Conservation (phyloP, 495 filamentous ascomycete genomes). For the Hypoxylon crocopeplum region DNA sequence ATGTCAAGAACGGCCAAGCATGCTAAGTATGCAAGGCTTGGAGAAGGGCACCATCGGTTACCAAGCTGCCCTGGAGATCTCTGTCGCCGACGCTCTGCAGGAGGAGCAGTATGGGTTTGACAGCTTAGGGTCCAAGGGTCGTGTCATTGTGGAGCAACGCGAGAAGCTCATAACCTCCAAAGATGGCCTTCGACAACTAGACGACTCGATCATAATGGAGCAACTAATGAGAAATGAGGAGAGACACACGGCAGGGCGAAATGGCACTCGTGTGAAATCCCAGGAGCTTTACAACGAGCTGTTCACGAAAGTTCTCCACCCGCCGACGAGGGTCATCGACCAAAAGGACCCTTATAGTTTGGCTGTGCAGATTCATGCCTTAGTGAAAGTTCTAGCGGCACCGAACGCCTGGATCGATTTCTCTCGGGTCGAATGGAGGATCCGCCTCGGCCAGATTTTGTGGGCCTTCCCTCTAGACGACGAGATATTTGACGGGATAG, state of each 20-base stretch:
- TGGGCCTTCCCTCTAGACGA: slow-evolving; percentile 69
- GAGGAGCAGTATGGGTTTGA: slow-evolving; percentile 59
- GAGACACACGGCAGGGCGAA: slow-evolving; percentile 51
- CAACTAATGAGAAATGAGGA: slow-evolving; percentile 56
- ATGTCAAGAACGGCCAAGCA: slow-evolving; percentile 70
- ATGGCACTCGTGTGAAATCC: slow-evolving; percentile 43
- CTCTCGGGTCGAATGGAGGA: slow-evolving; percentile 78
- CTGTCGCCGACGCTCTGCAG: slow-evolving; percentile 67
- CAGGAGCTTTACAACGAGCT: slow-evolving; percentile 65
- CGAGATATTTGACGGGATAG: slow-evolving; percentile 55
- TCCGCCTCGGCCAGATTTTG: slow-evolving; percentile 79
- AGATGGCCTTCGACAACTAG: slow-evolving; percentile 57
- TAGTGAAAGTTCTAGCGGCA: slow-evolving; percentile 62
- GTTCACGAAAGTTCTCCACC: slow-evolving; percentile 64
- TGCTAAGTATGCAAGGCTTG: slow-evolving; percentile 74
- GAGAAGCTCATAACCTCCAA: slow-evolving; percentile 56
- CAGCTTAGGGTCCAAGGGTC: slow-evolving; percentile 49
- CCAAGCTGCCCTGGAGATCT: slow-evolving; percentile 72
- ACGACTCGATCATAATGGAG: slow-evolving; percentile 59
- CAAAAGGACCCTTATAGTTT: slow-evolving; percentile 64
- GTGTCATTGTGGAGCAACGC: slow-evolving; percentile 54
- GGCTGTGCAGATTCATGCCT: slow-evolving; percentile 62
- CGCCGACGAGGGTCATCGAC: slow-evolving; percentile 63
- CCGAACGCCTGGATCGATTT: slow-evolving; percentile 78
- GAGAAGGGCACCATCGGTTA: slow-evolving; percentile 81